A percentile compares a stretch with the other conserved stretches of the same genome.
These are phyloP conservation scores for Paecilomyces niveus DNA, from an alignment of 2,329 filamentous ascomycete genomes.

Conservation along the genomic window DNA sequence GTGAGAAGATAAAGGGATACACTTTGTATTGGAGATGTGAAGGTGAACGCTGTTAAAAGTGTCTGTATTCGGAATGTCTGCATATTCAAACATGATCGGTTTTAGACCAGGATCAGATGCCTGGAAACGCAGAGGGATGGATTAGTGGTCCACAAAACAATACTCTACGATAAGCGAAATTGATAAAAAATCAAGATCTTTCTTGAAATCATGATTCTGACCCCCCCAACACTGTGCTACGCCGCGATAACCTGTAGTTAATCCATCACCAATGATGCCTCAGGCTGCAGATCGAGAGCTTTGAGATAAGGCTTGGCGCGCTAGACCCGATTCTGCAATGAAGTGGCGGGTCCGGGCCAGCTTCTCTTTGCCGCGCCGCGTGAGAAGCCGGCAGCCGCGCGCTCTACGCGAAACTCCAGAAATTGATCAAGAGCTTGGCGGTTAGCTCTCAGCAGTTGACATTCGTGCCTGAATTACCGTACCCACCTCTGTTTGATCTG, in stretches of 20 bases:
- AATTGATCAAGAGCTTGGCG: constrained; percentile 10
- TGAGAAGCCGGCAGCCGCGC: constrained; percentile 10
- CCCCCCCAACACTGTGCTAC: too few species aligned
- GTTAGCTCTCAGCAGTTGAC: neutral
- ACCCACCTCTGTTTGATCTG: neutral
- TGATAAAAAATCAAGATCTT: too few species aligned
- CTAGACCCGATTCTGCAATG: constrained; percentile 2
- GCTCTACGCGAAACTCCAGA: constrained; percentile 14
- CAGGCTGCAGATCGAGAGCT: neutral
- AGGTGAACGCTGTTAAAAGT: too few species aligned
- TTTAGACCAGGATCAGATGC: too few species aligned
- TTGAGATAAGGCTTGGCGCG: neutral
- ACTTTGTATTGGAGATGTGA: too few species aligned
- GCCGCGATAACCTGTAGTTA: neutral
- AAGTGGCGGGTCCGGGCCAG: constrained; percentile 1
- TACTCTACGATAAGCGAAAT: too few species aligned
- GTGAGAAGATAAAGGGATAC: too few species aligned
- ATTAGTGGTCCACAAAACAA: too few species aligned
- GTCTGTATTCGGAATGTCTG: too few species aligned
- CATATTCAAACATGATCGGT: too few species aligned
- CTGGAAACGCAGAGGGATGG: too few species aligned
- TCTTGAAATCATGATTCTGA: too few species aligned
- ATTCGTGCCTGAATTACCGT: neutral
- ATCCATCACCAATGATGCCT: neutral
- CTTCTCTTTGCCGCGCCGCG: neutral